phyloP scores from a whole-genome alignment of 805 yeast genomes.

The Blastobotrys terrestris region DNA sequence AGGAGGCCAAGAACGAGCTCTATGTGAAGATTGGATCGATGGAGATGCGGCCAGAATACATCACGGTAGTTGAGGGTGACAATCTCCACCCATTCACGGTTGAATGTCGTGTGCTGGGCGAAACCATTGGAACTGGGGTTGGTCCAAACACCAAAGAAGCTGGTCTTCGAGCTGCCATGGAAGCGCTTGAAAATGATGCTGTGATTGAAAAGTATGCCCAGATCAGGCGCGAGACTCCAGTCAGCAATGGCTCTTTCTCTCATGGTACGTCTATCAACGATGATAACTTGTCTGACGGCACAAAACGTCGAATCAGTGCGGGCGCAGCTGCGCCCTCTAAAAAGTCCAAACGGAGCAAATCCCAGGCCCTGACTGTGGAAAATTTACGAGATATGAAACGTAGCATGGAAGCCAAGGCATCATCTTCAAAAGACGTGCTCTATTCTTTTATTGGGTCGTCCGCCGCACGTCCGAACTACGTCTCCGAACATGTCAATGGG shows the following conservation, averaged over 20 bases:
- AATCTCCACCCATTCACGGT: slow-evolving; percentile 47
- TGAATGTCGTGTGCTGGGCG: slow-evolving; percentile 58
- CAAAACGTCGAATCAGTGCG: not conserved
- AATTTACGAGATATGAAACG: not conserved
- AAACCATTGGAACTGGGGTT: slow-evolving; percentile 61
- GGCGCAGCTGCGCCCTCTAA: not conserved
- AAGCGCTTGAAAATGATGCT: slow-evolving; percentile 54
- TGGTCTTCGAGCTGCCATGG: slow-evolving; percentile 79
- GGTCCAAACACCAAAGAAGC: slow-evolving; percentile 72
- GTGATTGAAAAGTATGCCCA: slow-evolving; percentile 59
- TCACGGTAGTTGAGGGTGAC: slow-evolving; percentile 39
- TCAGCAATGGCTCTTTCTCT: not conserved
- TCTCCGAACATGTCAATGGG: slow-evolving; percentile 5
- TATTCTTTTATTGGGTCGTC: slow-evolving; percentile 17
- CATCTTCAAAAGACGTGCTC: slow-evolving; percentile 14
- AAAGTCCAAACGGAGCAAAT: not conserved
- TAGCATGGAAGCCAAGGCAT: not conserved
- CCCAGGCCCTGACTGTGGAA: not conserved
- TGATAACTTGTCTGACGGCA: not conserved
- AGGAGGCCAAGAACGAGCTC: slow-evolving; percentile 69
- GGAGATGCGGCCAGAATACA: slow-evolving; percentile 54
- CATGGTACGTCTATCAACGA: not conserved
- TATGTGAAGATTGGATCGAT: slow-evolving; percentile 73
- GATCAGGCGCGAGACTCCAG: slow-evolving; percentile 38
- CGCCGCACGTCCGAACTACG: slow-evolving; percentile 13